Evolutionary conservation across 257 asterid species (phyloP).

Genomic region (Plantago major): DNA sequence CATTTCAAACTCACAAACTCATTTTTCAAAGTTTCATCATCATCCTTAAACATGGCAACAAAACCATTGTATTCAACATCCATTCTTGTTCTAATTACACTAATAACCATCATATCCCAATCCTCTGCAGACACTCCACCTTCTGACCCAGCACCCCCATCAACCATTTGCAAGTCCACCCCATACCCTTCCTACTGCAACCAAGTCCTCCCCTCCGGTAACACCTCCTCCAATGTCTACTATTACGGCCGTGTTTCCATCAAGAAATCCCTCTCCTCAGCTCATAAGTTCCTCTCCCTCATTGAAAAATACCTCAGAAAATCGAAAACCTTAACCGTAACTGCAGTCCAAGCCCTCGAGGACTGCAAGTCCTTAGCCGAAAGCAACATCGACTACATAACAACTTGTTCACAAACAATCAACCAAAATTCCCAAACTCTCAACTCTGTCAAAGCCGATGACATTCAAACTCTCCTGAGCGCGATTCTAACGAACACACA

Average conservation of each 20-base stretch:
- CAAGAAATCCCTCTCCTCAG: constrained; percentile 41
- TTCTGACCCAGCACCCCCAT: constrained; percentile 22
- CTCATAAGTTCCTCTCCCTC: constrained; percentile 42
- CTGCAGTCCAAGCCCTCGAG: constrained; percentile 56
- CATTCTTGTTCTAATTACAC: too few relatives aligned
- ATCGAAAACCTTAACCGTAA: constrained; percentile 31
- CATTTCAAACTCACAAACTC: too few relatives aligned
- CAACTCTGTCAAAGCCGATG: constrained; percentile 39
- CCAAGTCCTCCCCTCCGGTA: constrained; percentile 36
- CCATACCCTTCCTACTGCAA: constrained; percentile 52
- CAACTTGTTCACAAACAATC: constrained; percentile 22
- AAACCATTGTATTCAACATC: too few relatives aligned
- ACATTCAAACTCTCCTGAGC: constrained; percentile 58
- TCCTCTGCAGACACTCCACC: constrained; percentile 18
- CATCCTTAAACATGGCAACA: too few relatives aligned
- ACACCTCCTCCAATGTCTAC: constrained; percentile 48
- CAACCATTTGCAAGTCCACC: constrained; percentile 49
- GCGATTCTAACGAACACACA: constrained; percentile 63
- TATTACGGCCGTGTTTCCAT: constrained; percentile 58
- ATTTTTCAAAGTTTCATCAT: too few relatives aligned
- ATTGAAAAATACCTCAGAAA: constrained; percentile 33
- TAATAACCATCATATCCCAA: too few relatives aligned
- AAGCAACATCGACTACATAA: constrained; percentile 50
- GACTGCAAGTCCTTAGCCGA: constrained; percentile 60
- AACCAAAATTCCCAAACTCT: constrained; percentile 32